These are phyloP conservation scores for Fusarium compactum DNA, from an alignment of 2,329 filamentous ascomycete species.

Conservation along the genomic window DNA sequence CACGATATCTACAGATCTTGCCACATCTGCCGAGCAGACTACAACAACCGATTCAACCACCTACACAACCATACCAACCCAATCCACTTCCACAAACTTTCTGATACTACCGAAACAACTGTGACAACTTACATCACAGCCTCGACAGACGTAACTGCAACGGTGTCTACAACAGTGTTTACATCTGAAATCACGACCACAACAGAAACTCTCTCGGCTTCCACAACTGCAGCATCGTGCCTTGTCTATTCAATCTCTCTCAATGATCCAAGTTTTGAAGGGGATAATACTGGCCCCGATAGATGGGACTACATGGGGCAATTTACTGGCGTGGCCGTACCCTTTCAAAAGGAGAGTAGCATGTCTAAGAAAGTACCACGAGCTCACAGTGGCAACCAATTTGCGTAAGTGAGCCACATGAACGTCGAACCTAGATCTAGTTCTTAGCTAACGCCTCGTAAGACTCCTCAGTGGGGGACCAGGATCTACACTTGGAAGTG, in stretches of 20 bases:
- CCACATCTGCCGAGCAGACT: not conserved
- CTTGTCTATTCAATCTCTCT: not conserved
- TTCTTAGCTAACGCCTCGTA: not conserved
- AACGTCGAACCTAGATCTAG: not conserved
- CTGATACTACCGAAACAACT: not conserved
- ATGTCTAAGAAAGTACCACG: not conserved
- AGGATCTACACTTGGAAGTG: not conserved
- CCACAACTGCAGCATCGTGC: constrained; percentile 1
- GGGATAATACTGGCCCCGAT: not conserved
- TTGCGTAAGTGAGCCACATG: not conserved
- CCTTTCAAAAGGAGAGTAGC: constrained; percentile 1
- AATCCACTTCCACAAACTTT: not conserved
- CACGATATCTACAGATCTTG: not conserved
- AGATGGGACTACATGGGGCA: not conserved
- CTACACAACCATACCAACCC: not conserved
- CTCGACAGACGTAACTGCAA: not conserved
- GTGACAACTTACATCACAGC: not conserved
- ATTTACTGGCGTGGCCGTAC: not conserved
- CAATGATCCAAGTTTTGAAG: constrained; percentile 4
- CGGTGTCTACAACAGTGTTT: not conserved
- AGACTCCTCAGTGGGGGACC: not conserved
- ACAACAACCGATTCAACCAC: not conserved
- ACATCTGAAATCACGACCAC: not conserved
- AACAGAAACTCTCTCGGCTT: not conserved
- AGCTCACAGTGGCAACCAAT: constrained; percentile 4